These are phyloP conservation scores for Pseudisothecium myosuroides DNA, from an alignment of 225 moss, liverwort and hornwort species.

Conservation along the genomic window DNA sequence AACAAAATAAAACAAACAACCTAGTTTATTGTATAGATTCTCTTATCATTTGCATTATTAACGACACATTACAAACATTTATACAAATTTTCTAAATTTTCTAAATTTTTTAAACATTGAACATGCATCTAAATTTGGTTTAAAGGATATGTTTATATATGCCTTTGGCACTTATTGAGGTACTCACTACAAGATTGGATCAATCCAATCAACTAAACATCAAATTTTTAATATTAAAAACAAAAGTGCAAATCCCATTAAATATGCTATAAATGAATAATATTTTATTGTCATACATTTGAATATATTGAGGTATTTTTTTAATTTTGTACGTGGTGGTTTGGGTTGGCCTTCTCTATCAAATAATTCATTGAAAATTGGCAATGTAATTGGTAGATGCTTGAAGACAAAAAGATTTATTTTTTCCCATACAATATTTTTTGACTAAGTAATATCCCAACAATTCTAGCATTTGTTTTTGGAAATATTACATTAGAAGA, in stretches of 20 bases:
- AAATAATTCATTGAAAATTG: background rate
- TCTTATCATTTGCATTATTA: background rate
- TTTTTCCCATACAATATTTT: background rate
- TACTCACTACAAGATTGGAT: background rate
- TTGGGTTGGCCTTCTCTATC: accelerated
- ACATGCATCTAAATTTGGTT: background rate
- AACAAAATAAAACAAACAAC: too few relatives aligned
- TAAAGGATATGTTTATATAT: background rate
- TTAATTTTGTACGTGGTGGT: accelerated
- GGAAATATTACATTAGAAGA: too few relatives aligned
- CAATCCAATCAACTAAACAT: background rate
- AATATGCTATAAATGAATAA: too few relatives aligned
- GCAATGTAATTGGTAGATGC: background rate
- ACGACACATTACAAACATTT: background rate
- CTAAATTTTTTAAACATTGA: background rate
- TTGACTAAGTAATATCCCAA: background rate
- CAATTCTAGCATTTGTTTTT: accelerated
- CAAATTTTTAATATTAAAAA: background rate
- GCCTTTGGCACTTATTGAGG: background rate
- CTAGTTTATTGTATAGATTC: too few relatives aligned
- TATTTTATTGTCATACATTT: background rate
- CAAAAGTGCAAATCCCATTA: too few relatives aligned
- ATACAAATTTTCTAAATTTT: background rate
- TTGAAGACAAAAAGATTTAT: background rate
- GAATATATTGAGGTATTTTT: too few relatives aligned